A percentile compares a stretch with the other conserved stretches of the same genome.
These are phyloP conservation scores for Xerocomellus chrysenteron DNA, from an alignment of 768 basidiomycete genomes.

Conservation along the genomic window DNA sequence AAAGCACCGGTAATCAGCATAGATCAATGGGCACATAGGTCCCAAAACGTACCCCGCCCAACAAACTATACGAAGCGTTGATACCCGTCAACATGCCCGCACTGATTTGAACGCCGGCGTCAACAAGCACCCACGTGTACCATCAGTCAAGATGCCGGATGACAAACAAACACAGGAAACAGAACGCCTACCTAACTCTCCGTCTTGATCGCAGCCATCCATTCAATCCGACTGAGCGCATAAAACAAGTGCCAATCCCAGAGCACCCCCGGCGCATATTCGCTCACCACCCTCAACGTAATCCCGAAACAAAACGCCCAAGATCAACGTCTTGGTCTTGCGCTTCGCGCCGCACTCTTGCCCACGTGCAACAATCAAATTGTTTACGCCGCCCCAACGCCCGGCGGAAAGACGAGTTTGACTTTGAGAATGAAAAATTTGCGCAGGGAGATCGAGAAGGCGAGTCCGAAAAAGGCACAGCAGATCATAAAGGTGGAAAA, in stretches of 20 bases:
- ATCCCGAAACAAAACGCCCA: conserved; percentile 48
- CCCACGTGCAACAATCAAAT: conserved; percentile 61
- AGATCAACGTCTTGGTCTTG: conserved; percentile 52
- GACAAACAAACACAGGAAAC: not conserved
- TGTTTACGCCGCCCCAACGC: conserved; percentile 64
- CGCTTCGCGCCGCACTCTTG: conserved; percentile 44
- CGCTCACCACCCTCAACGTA: conserved; percentile 51
- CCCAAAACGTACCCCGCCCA: conserved; percentile 36
- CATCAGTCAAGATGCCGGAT: not conserved
- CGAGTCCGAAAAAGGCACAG: conserved; percentile 60
- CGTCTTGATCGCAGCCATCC: conserved; percentile 55
- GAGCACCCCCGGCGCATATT: conserved; percentile 60
- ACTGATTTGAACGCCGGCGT: conserved; percentile 57
- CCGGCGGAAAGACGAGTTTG: conserved; percentile 63
- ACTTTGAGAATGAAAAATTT: conserved; percentile 50
- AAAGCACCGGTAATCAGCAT: not conserved
- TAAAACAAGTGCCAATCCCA: conserved; percentile 68
- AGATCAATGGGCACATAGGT: not conserved
- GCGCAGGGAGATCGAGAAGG: conserved; percentile 64
- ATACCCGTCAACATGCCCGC: conserved; percentile 48
- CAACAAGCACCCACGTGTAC: conserved; percentile 25
- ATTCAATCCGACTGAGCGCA: conserved; percentile 58
- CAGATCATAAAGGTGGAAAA: conserved; percentile 55
- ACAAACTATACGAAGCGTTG: conserved; percentile 58
- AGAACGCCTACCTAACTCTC: conserved; percentile 55